phyloP scores from a whole-genome alignment of 2,329 filamentous ascomycete species.

The Berkeleyomyces basicola region DNA sequence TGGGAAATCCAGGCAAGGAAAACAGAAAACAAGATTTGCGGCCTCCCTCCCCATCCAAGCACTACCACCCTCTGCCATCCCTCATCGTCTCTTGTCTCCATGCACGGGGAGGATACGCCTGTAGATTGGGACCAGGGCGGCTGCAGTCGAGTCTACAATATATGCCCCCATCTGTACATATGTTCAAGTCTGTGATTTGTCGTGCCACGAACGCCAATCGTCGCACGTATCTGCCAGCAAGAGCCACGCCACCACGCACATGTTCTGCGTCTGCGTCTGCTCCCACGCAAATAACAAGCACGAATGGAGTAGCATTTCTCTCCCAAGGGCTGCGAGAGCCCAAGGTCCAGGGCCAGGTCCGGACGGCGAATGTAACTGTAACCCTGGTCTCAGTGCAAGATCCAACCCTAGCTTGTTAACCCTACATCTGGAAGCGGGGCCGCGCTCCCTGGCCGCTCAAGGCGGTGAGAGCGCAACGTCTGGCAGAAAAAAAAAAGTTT shows the following conservation, averaged over 20 bases:
- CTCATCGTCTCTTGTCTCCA: not conserved
- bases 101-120: not conserved
- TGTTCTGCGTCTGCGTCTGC: too few relatives aligned
- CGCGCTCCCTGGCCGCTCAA: not conserved
- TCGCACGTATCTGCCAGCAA: too few relatives aligned
- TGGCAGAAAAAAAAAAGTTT: slow-evolving; percentile 14
- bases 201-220: too few relatives aligned
- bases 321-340: not conserved
- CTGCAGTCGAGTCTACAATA: not conserved
- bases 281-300: too few relatives aligned
- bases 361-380: not conserved
- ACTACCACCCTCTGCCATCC: not conserved
- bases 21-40: not conserved
- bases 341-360: not conserved
- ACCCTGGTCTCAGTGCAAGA: not conserved
- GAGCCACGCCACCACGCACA: not conserved
- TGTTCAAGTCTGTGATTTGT: too few relatives aligned
- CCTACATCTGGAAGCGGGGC: not conserved
- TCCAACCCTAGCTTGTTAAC: not conserved
- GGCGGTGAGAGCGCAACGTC: slow-evolving; percentile 4
- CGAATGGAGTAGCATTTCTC: not conserved
- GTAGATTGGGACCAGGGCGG: not conserved
- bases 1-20: not conserved
- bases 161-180: too few relatives aligned
- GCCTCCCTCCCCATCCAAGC: not conserved